Percentiles rank a stretch among this genome's conserved stretches.
These are phyloP conservation scores for Plasmodium blacklocki DNA, from an alignment of 169 alveolate species.

Conservation along the genomic window DNA sequence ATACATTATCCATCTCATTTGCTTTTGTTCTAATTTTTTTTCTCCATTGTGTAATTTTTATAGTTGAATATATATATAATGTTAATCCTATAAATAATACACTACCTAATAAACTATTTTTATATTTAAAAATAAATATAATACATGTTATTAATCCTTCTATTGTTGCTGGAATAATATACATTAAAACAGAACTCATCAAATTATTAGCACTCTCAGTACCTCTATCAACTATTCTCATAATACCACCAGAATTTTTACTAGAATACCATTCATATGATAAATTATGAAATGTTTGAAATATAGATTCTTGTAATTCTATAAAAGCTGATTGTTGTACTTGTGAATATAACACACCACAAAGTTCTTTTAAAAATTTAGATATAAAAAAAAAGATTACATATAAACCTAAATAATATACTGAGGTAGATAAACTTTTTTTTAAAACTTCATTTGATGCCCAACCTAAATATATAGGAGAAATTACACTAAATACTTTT, in stretches of 20 bases:
- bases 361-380: slow-evolving; percentile 49
- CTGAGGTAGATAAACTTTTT: slow-evolving; percentile 11
- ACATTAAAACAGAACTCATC: slow-evolving; percentile 55
- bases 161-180: slow-evolving; percentile 67
- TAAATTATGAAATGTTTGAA: slow-evolving; percentile 50
- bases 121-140: slow-evolving; percentile 59
- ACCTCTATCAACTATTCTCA: slow-evolving; percentile 72
- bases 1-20: slow-evolving; percentile 83
- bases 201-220: slow-evolving; percentile 66
- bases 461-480: slow-evolving; percentile 73
- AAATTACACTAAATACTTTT: slow-evolving; percentile 69
- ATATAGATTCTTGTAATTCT: slow-evolving; percentile 53
- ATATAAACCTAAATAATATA: slow-evolving; percentile 27
- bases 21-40: slow-evolving; percentile 80
- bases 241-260: slow-evolving; percentile 65
- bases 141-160: slow-evolving; percentile 69
- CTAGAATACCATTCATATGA: slow-evolving; percentile 73
- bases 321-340: slow-evolving; percentile 70
- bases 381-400: slow-evolving; percentile 39
- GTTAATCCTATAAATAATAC: slow-evolving; percentile 53
- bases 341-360: slow-evolving; percentile 63
- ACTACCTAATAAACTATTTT: slow-evolving; percentile 42
- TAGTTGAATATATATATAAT: slow-evolving; percentile 70
- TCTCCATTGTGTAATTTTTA: slow-evolving; percentile 81
- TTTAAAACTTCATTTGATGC: slow-evolving; percentile 73